Base-by-base conservation (phyloP, 441 rosid species). In the Populus hybrid region DNA sequence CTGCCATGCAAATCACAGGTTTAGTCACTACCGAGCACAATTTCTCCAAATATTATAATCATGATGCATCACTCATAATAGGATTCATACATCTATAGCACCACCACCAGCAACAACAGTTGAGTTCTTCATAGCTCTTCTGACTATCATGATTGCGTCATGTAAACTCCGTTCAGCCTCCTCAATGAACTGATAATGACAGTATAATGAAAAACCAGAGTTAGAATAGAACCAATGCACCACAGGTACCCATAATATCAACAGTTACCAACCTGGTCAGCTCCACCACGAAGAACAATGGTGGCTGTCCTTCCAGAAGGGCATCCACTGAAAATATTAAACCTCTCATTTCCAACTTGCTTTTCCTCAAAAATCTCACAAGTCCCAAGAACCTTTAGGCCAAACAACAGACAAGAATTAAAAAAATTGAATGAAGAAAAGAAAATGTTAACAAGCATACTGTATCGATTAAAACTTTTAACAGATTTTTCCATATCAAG, bases 91-190 rank as follows among this genome's bases (percentile, higher is more conserved):
- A 92, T 97, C 99, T 68, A 97, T 92, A 59, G 99, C 98, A 80
- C 99, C 99, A 67, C 99, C 99, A 80, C 99, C 99, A 82, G 99
- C 91, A 84, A 97, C 99, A 30, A 97, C 97, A 74, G 98, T 94
- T 67, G 99, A 97, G 87, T 94, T 97, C 86, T 94, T 97, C 82
- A 87, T 65, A 82, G 99, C 99, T 85, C 99, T 89, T 88, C 99
- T 88, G 74, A 97, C 99, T 76, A 97, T 97, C 99, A 97, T 97
- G 83, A 97, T 97, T 11, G 99, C 99, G 81, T 97, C 99, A 78
- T 97, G 99, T 76, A 97, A 87, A 89, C 99, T 97, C 78, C 99
- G 85, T 86, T 97, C 99, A 75, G 99, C 99, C 83, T 97, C 99
- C 85, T 94, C 99, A 74, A 97, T 97, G 87, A 97, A 94, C 99